Percentiles rank a stretch among this genome's conserved stretches.
phyloP scores from a whole-genome alignment of 441 rosid genomes.

The Aleurites moluccanus region DNA sequence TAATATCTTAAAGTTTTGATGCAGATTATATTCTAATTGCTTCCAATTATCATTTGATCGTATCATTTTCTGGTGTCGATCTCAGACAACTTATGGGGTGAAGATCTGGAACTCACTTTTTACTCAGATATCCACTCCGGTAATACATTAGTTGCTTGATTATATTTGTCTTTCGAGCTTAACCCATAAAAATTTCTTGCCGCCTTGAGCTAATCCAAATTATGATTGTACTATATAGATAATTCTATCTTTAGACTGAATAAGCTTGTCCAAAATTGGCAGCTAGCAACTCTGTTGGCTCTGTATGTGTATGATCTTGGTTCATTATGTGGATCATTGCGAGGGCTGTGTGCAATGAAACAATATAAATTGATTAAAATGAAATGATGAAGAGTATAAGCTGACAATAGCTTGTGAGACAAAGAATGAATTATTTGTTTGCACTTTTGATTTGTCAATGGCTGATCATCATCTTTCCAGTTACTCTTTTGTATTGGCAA shows the following conservation, averaged over 20 bases:
- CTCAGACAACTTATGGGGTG: slow-evolving; percentile 44
- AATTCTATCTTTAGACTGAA: background rate
- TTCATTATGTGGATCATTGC: too few species aligned
- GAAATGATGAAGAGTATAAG: too few species aligned
- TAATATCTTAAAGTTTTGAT: background rate
- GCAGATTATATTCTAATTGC: background rate
- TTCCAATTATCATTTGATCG: background rate
- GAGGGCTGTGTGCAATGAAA: too few species aligned
- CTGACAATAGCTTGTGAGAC: too few species aligned
- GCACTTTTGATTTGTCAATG: too few species aligned
- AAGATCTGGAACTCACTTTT: slow-evolving; percentile 36
- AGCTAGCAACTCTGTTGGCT: too few species aligned
- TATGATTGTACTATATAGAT: background rate
- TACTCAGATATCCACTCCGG: slow-evolving; percentile 46
- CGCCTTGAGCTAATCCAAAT: background rate
- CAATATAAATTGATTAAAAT: too few species aligned
- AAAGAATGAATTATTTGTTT: too few species aligned
- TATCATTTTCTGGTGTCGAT: background rate
- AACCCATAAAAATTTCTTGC: background rate
- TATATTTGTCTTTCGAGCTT: background rate
- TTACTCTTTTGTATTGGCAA: too few species aligned
- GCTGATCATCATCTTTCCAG: too few species aligned
- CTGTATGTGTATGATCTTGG: too few species aligned
- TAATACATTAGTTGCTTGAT: slow-evolving; percentile 17
- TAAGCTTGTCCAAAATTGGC: too few species aligned